Conservation (phyloP, 2,329 filamentous ascomycete species). For the Xylaria sp. region DNA sequence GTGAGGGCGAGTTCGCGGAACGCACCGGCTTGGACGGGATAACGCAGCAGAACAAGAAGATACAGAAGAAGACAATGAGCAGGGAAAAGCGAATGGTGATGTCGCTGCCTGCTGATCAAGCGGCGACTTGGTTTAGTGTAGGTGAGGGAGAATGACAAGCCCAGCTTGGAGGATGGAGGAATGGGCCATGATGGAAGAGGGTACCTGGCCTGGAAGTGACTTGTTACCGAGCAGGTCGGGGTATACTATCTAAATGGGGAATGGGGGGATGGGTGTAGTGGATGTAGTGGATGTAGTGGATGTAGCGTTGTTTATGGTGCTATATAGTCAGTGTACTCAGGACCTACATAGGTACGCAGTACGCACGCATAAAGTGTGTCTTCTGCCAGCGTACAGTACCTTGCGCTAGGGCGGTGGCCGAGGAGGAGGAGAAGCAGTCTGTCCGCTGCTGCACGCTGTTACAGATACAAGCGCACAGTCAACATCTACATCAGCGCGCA, state of each 20-base stretch:
- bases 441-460: neutral
- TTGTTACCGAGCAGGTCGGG: neutral
- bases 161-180: conserved; percentile 32
- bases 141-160: conserved; percentile 26
- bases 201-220: neutral
- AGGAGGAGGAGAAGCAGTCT: neutral
- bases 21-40: conserved; percentile 1
- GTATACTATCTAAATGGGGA: too few relatives aligned
- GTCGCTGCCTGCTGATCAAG: conserved; percentile 23
- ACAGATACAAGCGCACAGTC: neutral
- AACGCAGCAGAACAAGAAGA: conserved; percentile 9
- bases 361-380: neutral
- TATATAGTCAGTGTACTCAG: too few relatives aligned
- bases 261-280: neutral
- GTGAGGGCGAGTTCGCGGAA: conserved; percentile 12
- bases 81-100: conserved; percentile 20
- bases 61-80: conserved; percentile 22
- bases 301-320: too few relatives aligned
- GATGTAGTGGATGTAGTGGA: too few relatives aligned
- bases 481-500: neutral
- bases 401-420: neutral
- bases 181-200: conserved; percentile 4
- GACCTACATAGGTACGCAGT: neutral
- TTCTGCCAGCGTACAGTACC: neutral
- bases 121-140: conserved; percentile 11